Evolutionary conservation across 2,329 filamentous ascomycete species (phyloP), one percentile per base, ranked within the genome.

Genomic region (Arthroderma sp.): DNA sequence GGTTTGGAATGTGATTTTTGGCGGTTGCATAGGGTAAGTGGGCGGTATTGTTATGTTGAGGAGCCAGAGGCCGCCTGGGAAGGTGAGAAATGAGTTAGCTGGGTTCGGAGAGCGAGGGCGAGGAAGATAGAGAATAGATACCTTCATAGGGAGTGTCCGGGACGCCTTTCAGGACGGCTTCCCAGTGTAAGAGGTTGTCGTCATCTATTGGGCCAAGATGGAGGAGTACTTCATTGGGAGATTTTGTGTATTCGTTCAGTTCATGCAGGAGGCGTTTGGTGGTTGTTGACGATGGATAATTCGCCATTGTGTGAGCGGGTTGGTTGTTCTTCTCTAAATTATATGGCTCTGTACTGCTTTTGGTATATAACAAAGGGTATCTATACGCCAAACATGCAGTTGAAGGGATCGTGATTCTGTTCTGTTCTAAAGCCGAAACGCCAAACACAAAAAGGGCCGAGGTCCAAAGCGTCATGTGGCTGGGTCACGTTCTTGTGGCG

Each of bases 1-100:
- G 32, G 87, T 98, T n/a, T 73, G 68, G 68, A 98, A 98, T 47
- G 67, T 71, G 53, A 98, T 81, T 36, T 70, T 73, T 1, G 91
- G 91, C 1, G 91, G 82, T 1, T 75, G 66, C 46, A 83, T 73
- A 3, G 91, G 91, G 66, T 98, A 96, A 36, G 74, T 77, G 0
- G 74, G 53, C 0, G 91, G 88, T 56, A 96, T 75, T 42, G 70
- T 61, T 63, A 98, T 87, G 58, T 68, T 62, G 56, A 98, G 77
- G 49, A 83, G 78, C 88, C 88, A 98, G 56, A 81, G 78, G 50
- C 91, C 91, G 58, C 71, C 77, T 74, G 42, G 31, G 31, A 49
- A 48, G 29, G 8, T 36, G 36, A 34, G 32, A 11, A 34, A 34
- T 34, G 32, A 34, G 40, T 50, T 31, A 34, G 36, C 8, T 40